Percentiles rank a stretch among this genome's conserved stretches.
Evolutionary conservation across 1,139 yeast species (phyloP).

Genomic region (Hyphopichia wangnamkhiaoensis): DNA sequence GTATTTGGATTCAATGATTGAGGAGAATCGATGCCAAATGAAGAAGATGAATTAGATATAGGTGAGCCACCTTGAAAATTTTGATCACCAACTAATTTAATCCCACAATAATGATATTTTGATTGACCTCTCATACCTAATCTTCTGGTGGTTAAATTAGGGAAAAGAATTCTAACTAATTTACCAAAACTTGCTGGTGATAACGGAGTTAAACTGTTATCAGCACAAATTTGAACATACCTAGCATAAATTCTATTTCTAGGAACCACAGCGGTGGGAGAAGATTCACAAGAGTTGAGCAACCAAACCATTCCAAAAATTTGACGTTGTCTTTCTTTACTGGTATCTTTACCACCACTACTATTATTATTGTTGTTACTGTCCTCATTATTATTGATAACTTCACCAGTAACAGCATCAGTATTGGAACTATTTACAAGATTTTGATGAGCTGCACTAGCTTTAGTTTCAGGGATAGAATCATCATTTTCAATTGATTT

Average conservation of each 20-base stretch:
- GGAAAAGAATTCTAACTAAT: constrained; percentile 71
- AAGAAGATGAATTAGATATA: constrained; percentile 21
- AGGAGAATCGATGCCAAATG: constrained; percentile 14
- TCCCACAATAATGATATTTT: constrained; percentile 89
- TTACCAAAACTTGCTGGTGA: constrained; percentile 91
- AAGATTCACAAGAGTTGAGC: constrained; percentile 63
- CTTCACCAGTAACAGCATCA: constrained; percentile 4
- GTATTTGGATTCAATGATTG: constrained; percentile 24
- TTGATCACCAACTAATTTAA: constrained; percentile 59
- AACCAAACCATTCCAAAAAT: constrained; percentile 83
- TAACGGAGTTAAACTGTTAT: constrained; percentile 64
- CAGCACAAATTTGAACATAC: constrained; percentile 74
- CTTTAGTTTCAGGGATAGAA: constrained; percentile 11
- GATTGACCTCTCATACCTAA: constrained; percentile 88
- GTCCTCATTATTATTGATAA: constrained; percentile 8
- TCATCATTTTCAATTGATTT: constrained; percentile 46
- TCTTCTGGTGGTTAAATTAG: constrained; percentile 76
- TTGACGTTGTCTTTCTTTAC: constrained; percentile 69
- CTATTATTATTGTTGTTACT: constrained; percentile 2
- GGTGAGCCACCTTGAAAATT: constrained; percentile 27
- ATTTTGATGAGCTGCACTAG: constrained; percentile 1
- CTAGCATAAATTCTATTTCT: constrained; percentile 80
- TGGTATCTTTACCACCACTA: constrained; percentile 16
- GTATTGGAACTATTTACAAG: background rate
- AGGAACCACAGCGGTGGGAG: constrained; percentile 76